phyloP scores from a whole-genome alignment of 1,284 basidiomycete genomes.

The Erythrobasidium hasegawianum region DNA sequence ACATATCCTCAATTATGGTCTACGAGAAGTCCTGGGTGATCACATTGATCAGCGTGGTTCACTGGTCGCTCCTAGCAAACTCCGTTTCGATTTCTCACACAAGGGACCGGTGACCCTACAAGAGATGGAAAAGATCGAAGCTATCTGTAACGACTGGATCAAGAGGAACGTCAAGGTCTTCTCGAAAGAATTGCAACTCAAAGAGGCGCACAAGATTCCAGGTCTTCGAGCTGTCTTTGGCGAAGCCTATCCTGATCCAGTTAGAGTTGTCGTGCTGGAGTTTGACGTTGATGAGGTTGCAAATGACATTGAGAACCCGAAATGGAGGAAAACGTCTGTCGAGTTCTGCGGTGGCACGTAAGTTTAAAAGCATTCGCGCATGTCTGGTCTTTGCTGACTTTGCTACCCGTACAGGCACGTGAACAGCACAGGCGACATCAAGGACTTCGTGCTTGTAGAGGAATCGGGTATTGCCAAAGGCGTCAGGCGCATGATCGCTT shows the following conservation, averaged over 20 bases:
- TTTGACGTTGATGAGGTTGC: conserved; percentile 81
- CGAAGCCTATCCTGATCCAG: conserved; percentile 95
- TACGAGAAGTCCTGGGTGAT: conserved; percentile 90
- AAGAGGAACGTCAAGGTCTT: conserved; percentile 81
- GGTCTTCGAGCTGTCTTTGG: conserved; percentile 96
- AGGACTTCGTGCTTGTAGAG: conserved; percentile 88
- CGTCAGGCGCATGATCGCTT: conserved; percentile 86
- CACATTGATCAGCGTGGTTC: conserved; percentile 98
- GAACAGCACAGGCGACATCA: conserved; percentile 89
- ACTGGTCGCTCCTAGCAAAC: conserved; percentile 87
- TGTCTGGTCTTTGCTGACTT: not conserved
- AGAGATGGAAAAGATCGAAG: conserved; percentile 80
- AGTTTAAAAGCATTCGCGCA: conserved; percentile 49
- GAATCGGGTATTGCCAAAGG: conserved; percentile 98
- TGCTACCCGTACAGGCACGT: conserved; percentile 64
- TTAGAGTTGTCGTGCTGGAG: conserved; percentile 87
- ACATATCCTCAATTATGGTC: conserved; percentile 90
- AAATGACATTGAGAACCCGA: conserved; percentile 76
- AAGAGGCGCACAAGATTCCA: conserved; percentile 77
- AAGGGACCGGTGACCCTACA: conserved; percentile 72
- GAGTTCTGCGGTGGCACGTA: conserved; percentile 99
- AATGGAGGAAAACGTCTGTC: conserved; percentile 84
- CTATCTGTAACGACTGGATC: conserved; percentile 83
- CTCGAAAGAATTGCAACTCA: conserved; percentile 80
- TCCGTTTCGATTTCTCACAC: conserved; percentile 98